Percentiles rank a stretch among this genome's conserved stretches.
Conservation (phyloP, 352 stramenopile species). For the Phytopythium ostracodes region DNA sequence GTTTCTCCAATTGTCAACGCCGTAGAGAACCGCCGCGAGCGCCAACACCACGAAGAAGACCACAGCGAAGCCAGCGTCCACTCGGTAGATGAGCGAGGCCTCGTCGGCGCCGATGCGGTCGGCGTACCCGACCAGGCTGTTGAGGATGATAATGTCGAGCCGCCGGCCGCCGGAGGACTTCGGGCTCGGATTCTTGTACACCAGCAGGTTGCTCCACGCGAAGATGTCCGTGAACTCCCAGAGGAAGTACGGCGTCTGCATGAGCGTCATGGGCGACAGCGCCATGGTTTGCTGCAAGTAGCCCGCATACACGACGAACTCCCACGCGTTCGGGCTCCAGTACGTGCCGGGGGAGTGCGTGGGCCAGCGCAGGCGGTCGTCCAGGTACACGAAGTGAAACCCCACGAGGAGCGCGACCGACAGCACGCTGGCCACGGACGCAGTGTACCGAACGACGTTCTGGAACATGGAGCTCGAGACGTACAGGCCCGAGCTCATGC, state of each 20-base stretch:
- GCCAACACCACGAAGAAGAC: slow-evolving; percentile 33
- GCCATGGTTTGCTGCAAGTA: slow-evolving; percentile 54
- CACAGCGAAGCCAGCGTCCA: slow-evolving; percentile 23
- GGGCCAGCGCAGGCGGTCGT: slow-evolving; percentile 20
- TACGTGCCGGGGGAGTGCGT: slow-evolving; percentile 9
- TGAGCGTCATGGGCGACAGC: slow-evolving; percentile 45
- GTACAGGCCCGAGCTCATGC: slow-evolving; percentile 25
- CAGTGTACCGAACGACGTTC: slow-evolving; percentile 37
- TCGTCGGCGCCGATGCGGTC: slow-evolving; percentile 45
- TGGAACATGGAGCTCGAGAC: slow-evolving; percentile 29
- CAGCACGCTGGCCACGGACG: slow-evolving; percentile 33
- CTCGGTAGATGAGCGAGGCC: slow-evolving; percentile 25
- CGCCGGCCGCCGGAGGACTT: slow-evolving; percentile 16
- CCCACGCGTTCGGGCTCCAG: slow-evolving; percentile 60
- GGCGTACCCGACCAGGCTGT: slow-evolving; percentile 40
- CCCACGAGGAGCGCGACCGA: slow-evolving; percentile 34
- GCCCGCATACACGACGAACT: slow-evolving; percentile 42
- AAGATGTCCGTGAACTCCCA: slow-evolving; percentile 64
- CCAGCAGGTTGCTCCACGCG: slow-evolving; percentile 52
- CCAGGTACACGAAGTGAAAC: slow-evolving; percentile 47
- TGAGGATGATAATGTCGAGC: slow-evolving; percentile 39
- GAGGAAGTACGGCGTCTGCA: slow-evolving; percentile 51
- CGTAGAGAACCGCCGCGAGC: slow-evolving; percentile 16
- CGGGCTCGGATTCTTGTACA: slow-evolving; percentile 14
- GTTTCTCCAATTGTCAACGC: not conserved